A percentile compares a stretch with the other conserved stretches of the same genome.
phyloP scores from a whole-genome alignment of 2,329 filamentous ascomycete genomes.

The Nemania sp. region DNA sequence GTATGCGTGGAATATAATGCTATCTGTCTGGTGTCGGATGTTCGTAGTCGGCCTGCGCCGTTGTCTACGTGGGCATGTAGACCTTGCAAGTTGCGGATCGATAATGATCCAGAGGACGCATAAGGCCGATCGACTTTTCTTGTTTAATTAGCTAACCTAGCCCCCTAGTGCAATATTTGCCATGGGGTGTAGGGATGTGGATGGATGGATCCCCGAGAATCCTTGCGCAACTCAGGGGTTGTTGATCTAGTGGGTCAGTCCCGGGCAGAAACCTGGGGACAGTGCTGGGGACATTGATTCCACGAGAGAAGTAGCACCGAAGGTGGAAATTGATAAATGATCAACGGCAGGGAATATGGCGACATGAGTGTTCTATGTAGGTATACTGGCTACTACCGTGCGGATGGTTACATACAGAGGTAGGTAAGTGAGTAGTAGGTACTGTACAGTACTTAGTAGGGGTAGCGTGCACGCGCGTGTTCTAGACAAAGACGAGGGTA shows the following conservation, averaged over 20 bases:
- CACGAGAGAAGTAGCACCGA: constrained; percentile 14
- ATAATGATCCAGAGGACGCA: neutral
- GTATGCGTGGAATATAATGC: too few relatives aligned
- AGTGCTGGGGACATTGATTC: constrained; percentile 3
- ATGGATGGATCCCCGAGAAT: constrained; percentile 20
- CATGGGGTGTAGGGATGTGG: constrained; percentile 9
- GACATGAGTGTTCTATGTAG: constrained; percentile 4
- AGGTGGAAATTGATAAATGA: constrained; percentile 29
- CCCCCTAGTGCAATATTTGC: constrained; percentile 11
- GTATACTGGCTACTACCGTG: constrained; percentile 2
- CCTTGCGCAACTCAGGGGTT: constrained; percentile 23
- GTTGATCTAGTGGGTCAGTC: constrained; percentile 15
- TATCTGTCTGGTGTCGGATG: too few relatives aligned
- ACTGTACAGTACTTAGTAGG: too few relatives aligned
- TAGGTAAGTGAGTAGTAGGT: neutral
- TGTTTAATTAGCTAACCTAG: constrained; percentile 19
- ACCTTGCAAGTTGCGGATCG: too few relatives aligned
- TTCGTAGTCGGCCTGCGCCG: neutral
- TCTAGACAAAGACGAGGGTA: neutral
- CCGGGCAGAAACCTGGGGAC: constrained; percentile 1
- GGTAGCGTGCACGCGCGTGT: too few relatives aligned
- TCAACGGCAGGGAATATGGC: constrained; percentile 30
- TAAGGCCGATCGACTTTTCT: constrained; percentile 17
- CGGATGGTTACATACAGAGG: constrained; percentile 12
- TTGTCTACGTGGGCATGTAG: neutral